phyloP scores from a whole-genome alignment of 805 yeast species.

The Lipomyces mesembrius region DNA sequence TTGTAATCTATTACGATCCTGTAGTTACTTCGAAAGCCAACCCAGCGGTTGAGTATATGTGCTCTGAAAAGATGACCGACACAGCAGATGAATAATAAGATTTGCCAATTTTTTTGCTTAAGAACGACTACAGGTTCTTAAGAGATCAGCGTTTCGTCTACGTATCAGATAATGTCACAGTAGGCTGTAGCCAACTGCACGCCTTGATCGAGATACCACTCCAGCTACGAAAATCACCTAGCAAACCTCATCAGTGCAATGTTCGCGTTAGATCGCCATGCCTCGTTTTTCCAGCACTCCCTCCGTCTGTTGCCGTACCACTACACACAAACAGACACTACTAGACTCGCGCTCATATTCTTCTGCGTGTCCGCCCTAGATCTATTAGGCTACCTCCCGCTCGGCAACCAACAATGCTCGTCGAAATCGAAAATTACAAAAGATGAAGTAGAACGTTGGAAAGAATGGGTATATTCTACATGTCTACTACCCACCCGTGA shows the following conservation, averaged over 20 bases:
- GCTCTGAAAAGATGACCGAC: no score
- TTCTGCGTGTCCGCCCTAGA: slow-evolving; percentile 69
- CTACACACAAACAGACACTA: slow-evolving; percentile 68
- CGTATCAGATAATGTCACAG: no score
- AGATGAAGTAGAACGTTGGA: slow-evolving; percentile 44
- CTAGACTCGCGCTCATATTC: slow-evolving; percentile 69
- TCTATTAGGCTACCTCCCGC: slow-evolving; percentile 45
- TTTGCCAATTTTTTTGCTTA: no score
- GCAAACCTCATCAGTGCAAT: background rate
- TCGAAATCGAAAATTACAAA: slow-evolving; percentile 42
- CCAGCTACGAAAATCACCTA: no score
- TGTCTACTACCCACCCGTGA: slow-evolving; percentile 40
- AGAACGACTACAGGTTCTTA: background rate
- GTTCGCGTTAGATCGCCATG: slow-evolving; percentile 23
- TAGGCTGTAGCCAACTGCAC: no score
- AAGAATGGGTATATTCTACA: slow-evolving; percentile 51
- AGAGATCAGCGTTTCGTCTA: background rate
- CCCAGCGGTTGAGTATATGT: background rate
- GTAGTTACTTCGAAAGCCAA: background rate
- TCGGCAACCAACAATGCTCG: slow-evolving; percentile 2
- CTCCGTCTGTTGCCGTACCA: slow-evolving; percentile 59
- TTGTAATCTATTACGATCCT: no score
- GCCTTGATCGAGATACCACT: no score
- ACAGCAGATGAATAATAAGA: background rate
- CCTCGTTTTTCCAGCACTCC: slow-evolving; percentile 55